Base-by-base conservation (phyloP, 179 eudicot species). In the Actinidia polygama region DNA sequence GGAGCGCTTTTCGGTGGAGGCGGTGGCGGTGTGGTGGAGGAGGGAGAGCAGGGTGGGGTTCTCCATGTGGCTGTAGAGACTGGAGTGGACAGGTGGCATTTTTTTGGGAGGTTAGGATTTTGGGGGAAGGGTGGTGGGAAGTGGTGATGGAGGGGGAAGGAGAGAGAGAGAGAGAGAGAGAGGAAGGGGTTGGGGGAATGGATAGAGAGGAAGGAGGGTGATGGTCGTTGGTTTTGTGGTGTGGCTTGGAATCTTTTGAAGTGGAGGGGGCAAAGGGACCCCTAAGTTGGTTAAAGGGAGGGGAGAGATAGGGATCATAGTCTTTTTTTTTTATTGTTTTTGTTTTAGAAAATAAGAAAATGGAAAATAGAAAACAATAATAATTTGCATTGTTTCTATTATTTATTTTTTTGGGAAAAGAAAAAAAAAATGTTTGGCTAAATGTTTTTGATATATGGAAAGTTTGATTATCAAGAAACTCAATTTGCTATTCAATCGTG, bases 1-100 rank as follows among this genome's bases (percentile, higher is more conserved):
- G 10, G 83, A 73, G 67, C 86, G 69, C 61, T 87, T 87, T 2
- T 53, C 63, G 61, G 83, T 75, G 21, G 88, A 57, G 44, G 80
- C 1, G 46, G 80, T 80, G 50, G 87, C 67, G 72, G 80, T 63
- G 15, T 55, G 81, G 47, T 75, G 87, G 51, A 89, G 89, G 46
- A 89, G 78, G 66, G 88, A 84, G 12, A 85, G 57, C 3, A 89
- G 55, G 78, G 90, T 58, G 10, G 88, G 85, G 83, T 84, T 87
- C 44, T 89, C 88, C 87, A 89, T 85, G 15, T 85, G 84, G 53
- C 78, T 80, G 83, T 83, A 85, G 61, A 86, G 83, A 72, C 79
- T 79, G 12, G 87, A 86, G 66, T 83, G 81, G 26, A 85, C 75
- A 6, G 84, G n/a, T 71, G 89, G 90, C 84, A 82, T 86, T 40